Percentiles rank a stretch among this genome's conserved stretches.
These are phyloP conservation scores for Basidioascus undulatus DNA, from an alignment of 768 basidiomycete species.

Conservation along the genomic window DNA sequence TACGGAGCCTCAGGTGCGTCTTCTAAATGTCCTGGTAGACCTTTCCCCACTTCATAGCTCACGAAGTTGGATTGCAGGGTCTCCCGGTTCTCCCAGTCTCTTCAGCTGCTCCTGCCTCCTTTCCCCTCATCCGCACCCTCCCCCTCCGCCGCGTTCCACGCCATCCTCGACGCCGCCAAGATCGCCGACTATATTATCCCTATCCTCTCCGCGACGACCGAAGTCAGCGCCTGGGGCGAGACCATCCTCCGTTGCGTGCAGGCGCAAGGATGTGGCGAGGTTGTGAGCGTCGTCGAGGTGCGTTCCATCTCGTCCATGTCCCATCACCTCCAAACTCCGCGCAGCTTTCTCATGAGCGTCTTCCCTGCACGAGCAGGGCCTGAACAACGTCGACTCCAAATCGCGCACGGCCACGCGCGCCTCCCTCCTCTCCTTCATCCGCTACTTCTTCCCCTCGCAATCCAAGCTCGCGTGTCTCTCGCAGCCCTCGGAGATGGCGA, in stretches of 20 bases:
- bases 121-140: constrained; percentile 31
- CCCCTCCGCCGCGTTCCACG: constrained; percentile 27
- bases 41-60: no score
- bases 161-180: constrained; percentile 59
- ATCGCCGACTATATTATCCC: constrained; percentile 78
- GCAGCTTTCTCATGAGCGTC: neutral
- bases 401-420: constrained; percentile 44
- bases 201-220: constrained; percentile 49
- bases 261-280: constrained; percentile 68
- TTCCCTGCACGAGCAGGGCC: constrained; percentile 5
- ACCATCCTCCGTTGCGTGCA: constrained; percentile 66
- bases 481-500: constrained; percentile 35
- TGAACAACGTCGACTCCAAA: constrained; percentile 23
- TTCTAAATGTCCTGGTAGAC: no score
- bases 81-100: constrained; percentile 42
- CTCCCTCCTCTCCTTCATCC: constrained; percentile 78
- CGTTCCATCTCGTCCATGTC: constrained; percentile 28
- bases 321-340: neutral
- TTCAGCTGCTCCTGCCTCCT: constrained; percentile 61
- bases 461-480: constrained; percentile 45
- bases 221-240: constrained; percentile 70
- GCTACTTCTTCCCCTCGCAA: constrained; percentile 77
- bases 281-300: constrained; percentile 46
- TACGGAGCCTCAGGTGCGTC: constrained; percentile 45
- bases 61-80: no score